Base-by-base conservation (phyloP, 441 rosid genomes). In the Geranium incanum region DNA sequence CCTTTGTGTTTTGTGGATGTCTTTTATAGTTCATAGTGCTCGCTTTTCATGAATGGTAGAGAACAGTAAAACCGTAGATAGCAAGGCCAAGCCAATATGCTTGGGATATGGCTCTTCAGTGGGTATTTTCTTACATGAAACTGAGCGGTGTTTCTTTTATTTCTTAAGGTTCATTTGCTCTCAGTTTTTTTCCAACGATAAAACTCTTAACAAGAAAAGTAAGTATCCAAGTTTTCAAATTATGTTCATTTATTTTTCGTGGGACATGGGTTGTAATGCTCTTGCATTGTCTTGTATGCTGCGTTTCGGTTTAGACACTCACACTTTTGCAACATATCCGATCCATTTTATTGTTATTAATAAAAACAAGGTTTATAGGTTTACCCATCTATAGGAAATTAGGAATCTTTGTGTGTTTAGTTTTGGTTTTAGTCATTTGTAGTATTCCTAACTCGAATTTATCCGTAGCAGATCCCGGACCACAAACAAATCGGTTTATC, bases 401-500 rank as follows among this genome's bases (percentile, higher is more conserved):
- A 21, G 21, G 55, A 50, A 50, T 50, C 7, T 28, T 60, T 18
- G 2, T 6, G 43, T 68, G 19, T 45, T 37, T 48, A 18, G 33
- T 28, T 62, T 4, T 43, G 16, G 8, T 23, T 62, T 62, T 50
- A 48, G 28, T 39, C n/a, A 4, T 3, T 9, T 21, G 38, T 38
- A 21, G 5, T 13, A 48, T 16, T 62, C 18, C 68, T 76, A 50
- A 66, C 63, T 70, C 41, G 21, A 21, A 60, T 72, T 48, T 77
- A 65, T 74, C 65, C 50, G 41, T 71, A 68, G 69, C 88, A 92
- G 98, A 86, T 73, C 89, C 97, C 74, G 73, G 77, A 3, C 70
- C 78, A 18, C 77, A 67, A 68, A 84, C 95, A 72, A 92, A 77
- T 73, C 96, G 98, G 71, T 95, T 77, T 71, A 77, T 95, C 72